These are phyloP conservation scores for Cydonia oblonga DNA, from an alignment of 331 rosid species.

Conservation along the genomic window DNA sequence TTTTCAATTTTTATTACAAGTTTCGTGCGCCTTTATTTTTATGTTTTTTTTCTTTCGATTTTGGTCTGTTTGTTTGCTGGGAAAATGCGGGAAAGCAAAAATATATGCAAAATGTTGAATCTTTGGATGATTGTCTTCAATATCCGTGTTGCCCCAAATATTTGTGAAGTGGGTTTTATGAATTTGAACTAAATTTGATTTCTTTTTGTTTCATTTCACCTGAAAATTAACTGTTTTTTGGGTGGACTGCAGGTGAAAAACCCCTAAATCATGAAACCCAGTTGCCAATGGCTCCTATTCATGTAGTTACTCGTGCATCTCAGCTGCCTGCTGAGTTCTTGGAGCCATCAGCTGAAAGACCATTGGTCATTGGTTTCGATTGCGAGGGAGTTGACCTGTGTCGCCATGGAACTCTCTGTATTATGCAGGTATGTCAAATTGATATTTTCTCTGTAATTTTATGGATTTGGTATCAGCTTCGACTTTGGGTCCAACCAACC, in stretches of 20 bases:
- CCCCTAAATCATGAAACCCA: constrained; percentile 25
- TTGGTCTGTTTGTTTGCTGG: constrained; percentile 4
- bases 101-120: background rate
- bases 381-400: constrained; percentile 92
- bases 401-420: constrained; percentile 67
- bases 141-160: background rate
- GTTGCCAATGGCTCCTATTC: constrained; percentile 40
- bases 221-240: background rate
- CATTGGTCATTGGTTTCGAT: constrained; percentile 66
- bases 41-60: too few relatives aligned
- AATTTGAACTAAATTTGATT: background rate
- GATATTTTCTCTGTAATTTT: background rate
- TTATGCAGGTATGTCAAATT: constrained; percentile 59
- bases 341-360: constrained; percentile 48
- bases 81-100: background rate
- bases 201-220: background rate
- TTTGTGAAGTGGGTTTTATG: background rate
- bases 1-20: background rate
- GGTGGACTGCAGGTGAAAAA: constrained; percentile 35
- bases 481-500: background rate
- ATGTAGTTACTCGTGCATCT: constrained; percentile 54
- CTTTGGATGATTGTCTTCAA: background rate
- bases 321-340: constrained; percentile 75
- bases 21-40: background rate
- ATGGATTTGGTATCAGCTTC: background rate